Percentiles rank a stretch among this genome's conserved stretches.
Evolutionary conservation across 1,284 basidiomycete genomes (phyloP).

Genomic region (Leccinum pachyderme): DNA sequence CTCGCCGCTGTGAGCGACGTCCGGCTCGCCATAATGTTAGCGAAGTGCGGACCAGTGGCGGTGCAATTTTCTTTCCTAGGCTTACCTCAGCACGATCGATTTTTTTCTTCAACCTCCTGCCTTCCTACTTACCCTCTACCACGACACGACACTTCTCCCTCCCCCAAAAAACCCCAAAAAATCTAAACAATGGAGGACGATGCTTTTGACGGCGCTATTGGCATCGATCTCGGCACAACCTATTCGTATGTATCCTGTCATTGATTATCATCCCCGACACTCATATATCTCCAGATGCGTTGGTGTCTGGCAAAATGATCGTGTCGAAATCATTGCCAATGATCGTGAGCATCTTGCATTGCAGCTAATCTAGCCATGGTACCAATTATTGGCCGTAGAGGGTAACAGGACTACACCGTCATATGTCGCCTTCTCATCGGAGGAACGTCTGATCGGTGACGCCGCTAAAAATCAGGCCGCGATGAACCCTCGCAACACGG

Average conservation of each 20-base stretch:
- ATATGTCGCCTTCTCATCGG: slow-evolving; percentile 97
- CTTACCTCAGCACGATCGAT: slow-evolving; percentile 41
- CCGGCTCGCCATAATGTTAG: slow-evolving; percentile 32
- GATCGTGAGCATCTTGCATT: slow-evolving; percentile 61
- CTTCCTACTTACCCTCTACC: slow-evolving; percentile 27
- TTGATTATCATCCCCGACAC: slow-evolving; percentile 4
- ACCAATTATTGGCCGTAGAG: slow-evolving; percentile 51
- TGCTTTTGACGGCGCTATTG: slow-evolving; percentile 90
- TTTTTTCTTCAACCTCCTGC: slow-evolving; percentile 25
- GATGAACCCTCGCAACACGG: slow-evolving; percentile 95
- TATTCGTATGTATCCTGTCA: slow-evolving; percentile 66
- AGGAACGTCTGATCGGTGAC: slow-evolving; percentile 99
- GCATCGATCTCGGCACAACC: slow-evolving; percentile 91
- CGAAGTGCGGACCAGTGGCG: slow-evolving; percentile 43
- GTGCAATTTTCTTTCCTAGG: slow-evolving; percentile 39
- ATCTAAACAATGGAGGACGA: slow-evolving; percentile 83
- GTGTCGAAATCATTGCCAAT: slow-evolving; percentile 98
- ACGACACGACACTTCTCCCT: slow-evolving; percentile 26
- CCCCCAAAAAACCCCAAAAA: slow-evolving; percentile 46
- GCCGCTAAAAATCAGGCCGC: slow-evolving; percentile 98
- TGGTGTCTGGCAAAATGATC: slow-evolving; percentile 98
- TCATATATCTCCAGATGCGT: slow-evolving; percentile 65
- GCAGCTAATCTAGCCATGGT: slow-evolving; percentile 3
- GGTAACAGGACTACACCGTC: slow-evolving; percentile 99
- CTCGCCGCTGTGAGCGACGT: slow-evolving; percentile 39